Percentiles rank a stretch among this genome's conserved stretches.
These are phyloP conservation scores for Trichoderma parareesei DNA, from an alignment of 495 filamentous ascomycete species.

Conservation along the genomic window DNA sequence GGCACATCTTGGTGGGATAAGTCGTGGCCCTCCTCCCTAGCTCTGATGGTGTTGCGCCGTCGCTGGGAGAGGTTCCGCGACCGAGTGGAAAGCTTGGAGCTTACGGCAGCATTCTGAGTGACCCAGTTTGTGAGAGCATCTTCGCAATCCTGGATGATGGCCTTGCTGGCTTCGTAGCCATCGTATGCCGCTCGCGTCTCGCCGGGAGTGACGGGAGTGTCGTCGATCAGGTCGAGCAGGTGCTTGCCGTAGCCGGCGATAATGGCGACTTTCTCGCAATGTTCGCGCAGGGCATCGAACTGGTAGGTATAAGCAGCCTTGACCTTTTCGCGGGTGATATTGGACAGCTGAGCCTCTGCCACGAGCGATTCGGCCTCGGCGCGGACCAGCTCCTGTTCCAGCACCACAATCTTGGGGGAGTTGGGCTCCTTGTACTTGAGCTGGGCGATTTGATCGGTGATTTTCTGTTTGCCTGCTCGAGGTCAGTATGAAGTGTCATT, in stretches of 20 bases:
- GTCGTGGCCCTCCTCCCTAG: constrained; percentile 59
- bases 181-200: constrained; percentile 96
- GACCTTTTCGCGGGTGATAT: constrained; percentile 98
- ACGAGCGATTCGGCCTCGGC: constrained; percentile 97
- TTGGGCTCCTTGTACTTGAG: constrained; percentile 99
- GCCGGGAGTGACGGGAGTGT: constrained; percentile 92
- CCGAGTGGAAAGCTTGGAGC: constrained; percentile 73
- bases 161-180: constrained; percentile 96
- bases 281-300: constrained; percentile 93
- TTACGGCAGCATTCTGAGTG: constrained; percentile 75
- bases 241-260: constrained; percentile 98
- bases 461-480: constrained; percentile 85
- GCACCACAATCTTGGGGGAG: constrained; percentile 91
- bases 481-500: background rate
- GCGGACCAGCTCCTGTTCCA: constrained; percentile 97
- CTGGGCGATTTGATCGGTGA: constrained; percentile 97
- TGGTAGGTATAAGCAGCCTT: constrained; percentile 98
- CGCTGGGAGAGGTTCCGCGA: constrained; percentile 80
- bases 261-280: constrained; percentile 97
- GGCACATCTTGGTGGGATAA: constrained; percentile 78
- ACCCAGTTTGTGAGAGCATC: constrained; percentile 97
- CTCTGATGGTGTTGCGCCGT: constrained; percentile 61
- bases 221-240: constrained; percentile 87
- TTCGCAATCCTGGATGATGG: constrained; percentile 98
- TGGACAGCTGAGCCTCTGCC: constrained; percentile 94